phyloP scores from a whole-genome alignment of 208 protist genomes.

The Angomonas ambiguus region DNA sequence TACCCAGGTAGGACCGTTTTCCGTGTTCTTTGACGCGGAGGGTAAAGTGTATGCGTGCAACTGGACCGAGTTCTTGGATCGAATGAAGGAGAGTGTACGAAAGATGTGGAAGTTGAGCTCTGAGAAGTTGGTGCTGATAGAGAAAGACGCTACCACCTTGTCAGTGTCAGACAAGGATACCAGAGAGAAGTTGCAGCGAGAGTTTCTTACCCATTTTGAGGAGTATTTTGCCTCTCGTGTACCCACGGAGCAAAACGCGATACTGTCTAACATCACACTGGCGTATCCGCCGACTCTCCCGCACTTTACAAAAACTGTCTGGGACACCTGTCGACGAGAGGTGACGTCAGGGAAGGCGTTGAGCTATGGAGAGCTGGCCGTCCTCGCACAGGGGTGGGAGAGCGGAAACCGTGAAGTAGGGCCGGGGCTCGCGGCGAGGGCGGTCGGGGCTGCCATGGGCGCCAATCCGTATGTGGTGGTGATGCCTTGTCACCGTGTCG shows the following conservation, averaged over 20 bases:
- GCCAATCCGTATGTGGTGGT: constrained; percentile 55
- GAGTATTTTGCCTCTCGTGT: constrained; percentile 8
- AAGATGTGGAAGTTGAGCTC: constrained; percentile 30
- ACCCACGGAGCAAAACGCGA: constrained; percentile 17
- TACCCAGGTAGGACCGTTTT: constrained; percentile 48
- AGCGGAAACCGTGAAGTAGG: neutral
- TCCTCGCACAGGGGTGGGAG: constrained; percentile 15
- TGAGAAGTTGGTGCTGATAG: constrained; percentile 3
- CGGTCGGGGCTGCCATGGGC: constrained; percentile 57
- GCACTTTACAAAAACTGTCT: constrained; percentile 32
- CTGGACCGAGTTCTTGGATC: constrained; percentile 39
- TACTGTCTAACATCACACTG: constrained; percentile 36
- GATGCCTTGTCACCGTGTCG: constrained; percentile 75
- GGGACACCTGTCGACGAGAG: constrained; percentile 33
- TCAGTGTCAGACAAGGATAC: neutral
- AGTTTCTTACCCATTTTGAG: constrained; percentile 16
- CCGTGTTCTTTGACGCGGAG: constrained; percentile 44
- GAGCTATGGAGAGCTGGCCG: constrained; percentile 49
- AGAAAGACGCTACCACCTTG: constrained; percentile 7
- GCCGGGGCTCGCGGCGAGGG: constrained; percentile 27
- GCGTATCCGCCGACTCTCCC: constrained; percentile 28
- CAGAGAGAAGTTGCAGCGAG: neutral
- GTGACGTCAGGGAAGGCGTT: constrained; percentile 37
- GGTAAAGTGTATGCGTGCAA: constrained; percentile 50
- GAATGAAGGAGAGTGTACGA: constrained; percentile 13